Evolutionary conservation across 2,329 filamentous ascomycete genomes (phyloP), one percentile per base, ranked within the genome.

Genomic region (Trichoderma guizhouense): DNA sequence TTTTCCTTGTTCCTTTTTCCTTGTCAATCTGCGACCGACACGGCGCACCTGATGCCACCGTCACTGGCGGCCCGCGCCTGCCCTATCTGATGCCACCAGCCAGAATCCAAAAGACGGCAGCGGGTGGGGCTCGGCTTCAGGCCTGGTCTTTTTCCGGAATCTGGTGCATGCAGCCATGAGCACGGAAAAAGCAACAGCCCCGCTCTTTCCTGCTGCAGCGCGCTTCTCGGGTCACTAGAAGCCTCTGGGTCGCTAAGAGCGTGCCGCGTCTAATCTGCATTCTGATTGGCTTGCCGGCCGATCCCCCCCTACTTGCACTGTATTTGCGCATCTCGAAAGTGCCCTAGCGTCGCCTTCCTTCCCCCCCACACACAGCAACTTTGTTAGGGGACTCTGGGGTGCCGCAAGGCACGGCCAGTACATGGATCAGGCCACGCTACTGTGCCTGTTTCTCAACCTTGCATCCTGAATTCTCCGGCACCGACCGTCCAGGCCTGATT

Each of bases 1-100:
- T 32, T 60, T 34, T 21, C 57, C 9, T 28, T 28, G 34, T 34
- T 21, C 57, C 5, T 15, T 28, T 18, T 34, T 36, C n/a, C 9
- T 32, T 21, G 12, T 9, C 34, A 32, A 51, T 64, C 34, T 39
- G 36, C 61, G 21, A 43, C n/a, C 9, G 28, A 62, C 67, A 69
- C 67, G 67, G 67, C 39, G 67, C 67, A 63, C 15, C 47, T 32
- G 43, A 64, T 57, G 68, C 58, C 64, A 69, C 55, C 39, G 53
- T 60, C 51, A 43, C 18, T 24, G 60, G 64, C 73, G 73, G 72
- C 51, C 72, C 73, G 73, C 73, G 73, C 73, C 71, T 53, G 47
- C 47, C 47, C 47, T 72, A 74, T 73, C 72, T 74, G 66, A 32
- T 69, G 70, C 65, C 71, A 72, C 68, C 62, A 64, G 64, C 67